phyloP scores from a whole-genome alignment of 352 stramenopile genomes.

The Phytophthora macrochlamydospora region DNA sequence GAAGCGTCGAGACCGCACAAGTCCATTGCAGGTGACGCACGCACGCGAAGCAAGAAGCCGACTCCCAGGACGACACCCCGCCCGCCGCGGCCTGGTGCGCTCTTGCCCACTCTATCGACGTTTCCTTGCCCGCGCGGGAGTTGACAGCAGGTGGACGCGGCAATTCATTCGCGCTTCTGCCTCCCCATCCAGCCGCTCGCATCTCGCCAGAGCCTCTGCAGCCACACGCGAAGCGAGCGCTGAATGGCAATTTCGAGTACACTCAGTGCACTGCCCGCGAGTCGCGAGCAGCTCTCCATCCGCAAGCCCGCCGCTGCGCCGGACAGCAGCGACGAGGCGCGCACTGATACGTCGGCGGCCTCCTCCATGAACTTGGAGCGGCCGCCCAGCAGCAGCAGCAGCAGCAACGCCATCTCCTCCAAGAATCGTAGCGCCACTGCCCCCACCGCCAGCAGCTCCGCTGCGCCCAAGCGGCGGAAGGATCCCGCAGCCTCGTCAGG shows the following conservation, averaged over 20 bases:
- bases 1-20: neutral
- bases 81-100: neutral
- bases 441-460: conserved; percentile 2
- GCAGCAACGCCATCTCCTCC: conserved; percentile 6
- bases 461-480: conserved; percentile 25
- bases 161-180: conserved; percentile 26
- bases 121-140: conserved; percentile 21
- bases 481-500: conserved; percentile 1
- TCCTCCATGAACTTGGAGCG: conserved; percentile 35
- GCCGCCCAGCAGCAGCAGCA: conserved; percentile 13
- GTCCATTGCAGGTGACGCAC: neutral
- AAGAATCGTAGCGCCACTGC: conserved; percentile 10
- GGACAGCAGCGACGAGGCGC: conserved; percentile 47
- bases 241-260: conserved; percentile 35
- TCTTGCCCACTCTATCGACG: neutral
- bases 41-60: neutral
- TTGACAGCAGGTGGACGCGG: conserved; percentile 30
- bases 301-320: conserved; percentile 18
- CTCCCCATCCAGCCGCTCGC: conserved; percentile 28
- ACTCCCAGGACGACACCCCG: neutral
- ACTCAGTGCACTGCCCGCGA: conserved; percentile 16
- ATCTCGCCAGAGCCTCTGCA: conserved; percentile 13
- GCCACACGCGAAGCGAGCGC: conserved; percentile 9
- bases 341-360: conserved; percentile 39
- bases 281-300: conserved; percentile 27